A percentile compares a stretch with the other conserved stretches of the same genome.
Conservation (phyloP, 441 rosid species). For the Syzygium malaccense region DNA sequence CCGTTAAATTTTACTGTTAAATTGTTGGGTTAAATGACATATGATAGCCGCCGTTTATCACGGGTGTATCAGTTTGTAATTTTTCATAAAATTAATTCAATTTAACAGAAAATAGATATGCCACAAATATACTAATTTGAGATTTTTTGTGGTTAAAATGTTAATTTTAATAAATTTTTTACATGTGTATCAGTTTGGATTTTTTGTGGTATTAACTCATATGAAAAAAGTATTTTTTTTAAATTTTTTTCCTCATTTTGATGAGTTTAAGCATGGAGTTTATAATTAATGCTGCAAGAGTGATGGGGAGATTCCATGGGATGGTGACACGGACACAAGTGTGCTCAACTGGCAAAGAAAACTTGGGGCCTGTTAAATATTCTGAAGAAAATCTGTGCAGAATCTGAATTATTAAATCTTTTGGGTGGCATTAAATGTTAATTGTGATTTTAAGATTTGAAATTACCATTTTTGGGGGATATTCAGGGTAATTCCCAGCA, state of each 20-base stretch:
- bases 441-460: background rate
- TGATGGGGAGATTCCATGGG: background rate
- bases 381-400: background rate
- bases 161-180: too few species aligned
- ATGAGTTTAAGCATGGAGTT: background rate
- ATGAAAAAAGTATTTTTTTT: background rate
- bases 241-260: background rate
- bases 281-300: background rate
- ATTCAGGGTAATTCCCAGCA: background rate
- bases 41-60: too few species aligned
- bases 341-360: background rate
- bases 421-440: conserved; percentile 14
- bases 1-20: too few species aligned
- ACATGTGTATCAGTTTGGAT: too few species aligned
- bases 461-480: background rate
- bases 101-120: too few species aligned
- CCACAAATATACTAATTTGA: too few species aligned
- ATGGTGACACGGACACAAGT: background rate
- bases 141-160: too few species aligned
- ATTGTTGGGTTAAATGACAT: too few species aligned
- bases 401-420: background rate
- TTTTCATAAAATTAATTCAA: too few species aligned
- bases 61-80: too few species aligned
- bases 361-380: background rate
- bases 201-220: too few species aligned